Percentiles rank a stretch among this genome's conserved stretches.
Conservation (phyloP, 495 filamentous ascomycete genomes). For the Hyaloscypha variabilis region DNA sequence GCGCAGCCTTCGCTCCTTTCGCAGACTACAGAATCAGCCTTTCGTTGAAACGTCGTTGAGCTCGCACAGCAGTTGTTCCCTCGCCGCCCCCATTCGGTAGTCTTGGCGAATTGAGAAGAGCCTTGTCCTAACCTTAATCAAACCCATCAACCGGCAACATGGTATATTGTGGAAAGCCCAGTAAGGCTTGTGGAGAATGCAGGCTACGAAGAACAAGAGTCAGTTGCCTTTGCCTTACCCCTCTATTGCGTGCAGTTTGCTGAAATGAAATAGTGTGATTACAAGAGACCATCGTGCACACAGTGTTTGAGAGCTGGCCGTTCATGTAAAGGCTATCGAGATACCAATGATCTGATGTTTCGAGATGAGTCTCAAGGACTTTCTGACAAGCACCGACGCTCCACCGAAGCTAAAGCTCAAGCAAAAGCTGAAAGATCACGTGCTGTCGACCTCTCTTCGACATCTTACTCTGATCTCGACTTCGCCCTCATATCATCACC, state of each 20-base stretch:
- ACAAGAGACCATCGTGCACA: slow-evolving; percentile 63
- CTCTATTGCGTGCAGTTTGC: background rate
- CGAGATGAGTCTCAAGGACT: slow-evolving; percentile 63
- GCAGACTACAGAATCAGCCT: background rate
- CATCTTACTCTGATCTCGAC: background rate
- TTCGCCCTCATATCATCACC: background rate
- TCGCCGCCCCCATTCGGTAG: background rate
- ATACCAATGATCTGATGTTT: slow-evolving; percentile 70
- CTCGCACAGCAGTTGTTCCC: background rate
- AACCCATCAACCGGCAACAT: slow-evolving; percentile 31
- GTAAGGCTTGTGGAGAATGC: slow-evolving; percentile 57
- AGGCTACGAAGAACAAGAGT: slow-evolving; percentile 53
- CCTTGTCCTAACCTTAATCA: background rate
- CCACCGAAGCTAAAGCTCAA: slow-evolving; percentile 7
- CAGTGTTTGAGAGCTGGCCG: slow-evolving; percentile 66
- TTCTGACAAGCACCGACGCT: slow-evolving; percentile 36
- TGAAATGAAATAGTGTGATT: slow-evolving; percentile 58
- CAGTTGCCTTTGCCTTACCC: background rate
- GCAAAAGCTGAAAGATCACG: background rate
- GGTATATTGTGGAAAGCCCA: slow-evolving; percentile 60
- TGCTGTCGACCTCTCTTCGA: background rate
- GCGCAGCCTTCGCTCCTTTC: background rate
- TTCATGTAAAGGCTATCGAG: slow-evolving; percentile 70
- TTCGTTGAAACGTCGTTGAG: background rate
- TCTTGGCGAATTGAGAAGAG: too few relatives aligned